Evolutionary conservation across 1,284 basidiomycete genomes (phyloP), one percentile per base, ranked within the genome.

Genomic region (Trametes versicolor): DNA sequence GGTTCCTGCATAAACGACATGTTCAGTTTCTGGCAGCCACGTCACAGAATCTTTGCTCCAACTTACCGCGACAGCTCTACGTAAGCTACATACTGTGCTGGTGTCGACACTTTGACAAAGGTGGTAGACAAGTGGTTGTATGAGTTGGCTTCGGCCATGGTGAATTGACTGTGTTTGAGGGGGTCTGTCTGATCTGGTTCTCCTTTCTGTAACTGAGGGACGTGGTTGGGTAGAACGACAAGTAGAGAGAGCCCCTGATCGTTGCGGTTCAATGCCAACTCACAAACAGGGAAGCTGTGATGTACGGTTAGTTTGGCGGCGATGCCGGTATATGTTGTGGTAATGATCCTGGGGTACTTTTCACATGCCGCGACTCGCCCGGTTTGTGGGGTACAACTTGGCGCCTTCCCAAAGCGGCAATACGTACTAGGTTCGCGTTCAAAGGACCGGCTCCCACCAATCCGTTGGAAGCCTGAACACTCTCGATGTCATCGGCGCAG

Each of bases 21-120:
- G 36, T 21, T 45, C 13, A 21, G 25, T 36, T 15, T 36, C 12
- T 4, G 5, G 9, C 32, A 1, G 21, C 55, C 29, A 36, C 43
- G 55, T 36, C 29, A 50, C 47, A 7, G 8, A 32, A 13, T 48
- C 4, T 25, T 25, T 43, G 3, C 17, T 4, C 15, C 6, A 19
- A 8, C 80, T n/a, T 64, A 87, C 87, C 85, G 77, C 6, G 81
- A 74, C 17, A 89, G 80, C 67, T 89, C 83, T n/a, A 88, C 80
- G 29, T 85, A 81, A 9, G 84, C 72, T 3, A 88, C 85, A 63
- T 87, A 81, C 0, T 83, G 80, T n/a, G 68, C 73, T 10, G 87
- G 85, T 43, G 82, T 80, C 0, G 85, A 83, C 0, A 89, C 86
- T 63, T 83, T 84, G 59, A 89, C 76, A 78, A 81, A 86, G 61